Evolutionary conservation across 768 basidiomycete species (phyloP), one percentile per base, ranked within the genome.

Genomic region (Peribolospora kevripleyi): DNA sequence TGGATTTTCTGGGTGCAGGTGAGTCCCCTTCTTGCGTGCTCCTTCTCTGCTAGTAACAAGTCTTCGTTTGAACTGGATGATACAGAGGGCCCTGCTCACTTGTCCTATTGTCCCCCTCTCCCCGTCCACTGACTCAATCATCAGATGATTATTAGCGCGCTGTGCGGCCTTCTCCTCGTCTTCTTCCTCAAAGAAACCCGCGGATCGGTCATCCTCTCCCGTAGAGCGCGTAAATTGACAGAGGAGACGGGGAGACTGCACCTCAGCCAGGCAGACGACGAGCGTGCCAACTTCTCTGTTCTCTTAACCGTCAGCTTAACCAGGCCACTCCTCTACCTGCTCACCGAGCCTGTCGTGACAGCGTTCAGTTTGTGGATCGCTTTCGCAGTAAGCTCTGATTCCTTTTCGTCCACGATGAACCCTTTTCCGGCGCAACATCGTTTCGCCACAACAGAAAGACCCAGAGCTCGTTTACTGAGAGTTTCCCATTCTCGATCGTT

Each of bases 141-240:
- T 48, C 9, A 14, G 9, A 11, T 57, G 11, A 57, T 57, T 40
- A 48, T 57, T 9, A 50, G 38, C 13, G 11, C 40, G 7, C 42
- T 48, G 3, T 42, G 42, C 37, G n/a, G 36, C 13, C 8, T 50
- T 13, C 11, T 48, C 46, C 10, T 45, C 40, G 25, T 39, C 6
- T 48, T 53, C 38, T 50, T 57, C 48, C 42, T 57, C 14, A 42
- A 46, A 41, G 56, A 57, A 48, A 57, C 56, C 9, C 45, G 56
- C 14, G 53, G 56, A 13, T 42, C 42, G 14, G 46, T 41, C 9
- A 40, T 54, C n/a, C 47, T 57, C 3, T 38, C 39, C 14, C 36
- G 37, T 8, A 40, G 47, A 6, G 45, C 38, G 7, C 46, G 7
- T 5, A 6, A 51, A 40, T 39, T 57, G 38, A n/a, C 45, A 41